Evolutionary conservation across 148 eudicot species (phyloP).

Genomic region (Vaccinium darrowii): DNA sequence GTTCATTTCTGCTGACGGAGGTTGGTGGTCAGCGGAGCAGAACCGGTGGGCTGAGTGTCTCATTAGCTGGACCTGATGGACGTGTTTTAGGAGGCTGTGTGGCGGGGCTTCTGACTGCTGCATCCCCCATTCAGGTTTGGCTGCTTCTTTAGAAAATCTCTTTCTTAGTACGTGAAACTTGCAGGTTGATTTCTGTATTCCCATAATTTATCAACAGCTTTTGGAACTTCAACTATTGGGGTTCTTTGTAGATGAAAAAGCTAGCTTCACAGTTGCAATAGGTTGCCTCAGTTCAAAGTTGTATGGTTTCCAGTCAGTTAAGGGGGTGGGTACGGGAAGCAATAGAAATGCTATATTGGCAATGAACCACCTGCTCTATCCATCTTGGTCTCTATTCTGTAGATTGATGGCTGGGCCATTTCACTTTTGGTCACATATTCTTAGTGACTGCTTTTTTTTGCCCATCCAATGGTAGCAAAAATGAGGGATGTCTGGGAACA

Average conservation of each 20-base stretch:
- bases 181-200: not conserved
- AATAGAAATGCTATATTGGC: not conserved
- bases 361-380: not conserved
- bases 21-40: constrained; percentile 64
- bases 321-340: not conserved
- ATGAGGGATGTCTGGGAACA: not conserved
- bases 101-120: constrained; percentile 79
- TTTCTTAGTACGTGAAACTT: not conserved
- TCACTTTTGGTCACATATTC: not conserved
- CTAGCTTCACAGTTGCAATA: not conserved
- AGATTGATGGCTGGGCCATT: not conserved
- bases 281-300: constrained; percentile 1
- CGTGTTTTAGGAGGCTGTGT: constrained; percentile 84
- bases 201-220: not conserved
- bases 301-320: not conserved
- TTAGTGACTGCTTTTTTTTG: not conserved
- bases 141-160: not conserved
- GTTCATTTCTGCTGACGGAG: constrained; percentile 78
- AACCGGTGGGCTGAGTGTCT: constrained; percentile 73
- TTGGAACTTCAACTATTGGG: not conserved
- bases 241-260: not conserved
- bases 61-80: constrained; percentile 86
- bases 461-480: not conserved
- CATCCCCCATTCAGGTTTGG: constrained; percentile 81
- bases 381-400: not conserved